Conservation (phyloP, 352 stramenopile species). For the Phytophthora ohioensis region DNA sequence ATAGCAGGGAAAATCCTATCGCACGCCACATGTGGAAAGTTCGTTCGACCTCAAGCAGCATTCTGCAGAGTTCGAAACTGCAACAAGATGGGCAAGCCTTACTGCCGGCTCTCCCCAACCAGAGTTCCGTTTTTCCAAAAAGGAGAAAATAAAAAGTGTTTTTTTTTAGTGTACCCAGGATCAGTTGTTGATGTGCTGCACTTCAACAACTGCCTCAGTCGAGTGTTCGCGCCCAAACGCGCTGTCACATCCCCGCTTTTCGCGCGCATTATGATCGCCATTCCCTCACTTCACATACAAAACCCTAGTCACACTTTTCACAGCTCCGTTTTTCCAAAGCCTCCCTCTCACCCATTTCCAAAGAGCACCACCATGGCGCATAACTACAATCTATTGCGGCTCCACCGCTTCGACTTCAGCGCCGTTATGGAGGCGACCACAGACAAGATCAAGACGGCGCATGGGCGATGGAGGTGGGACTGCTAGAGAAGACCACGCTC, state of each 20-base stretch:
- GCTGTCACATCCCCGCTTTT: constrained; percentile 1
- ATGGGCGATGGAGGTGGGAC: constrained; percentile 8
- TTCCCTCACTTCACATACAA: background rate
- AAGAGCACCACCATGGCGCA: constrained; percentile 4
- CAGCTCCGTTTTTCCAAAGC: background rate
- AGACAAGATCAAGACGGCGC: background rate
- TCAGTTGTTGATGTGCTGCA: too few species aligned
- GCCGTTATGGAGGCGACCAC: constrained; percentile 15
- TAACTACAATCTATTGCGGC: constrained; percentile 9
- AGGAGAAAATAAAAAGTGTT: too few species aligned
- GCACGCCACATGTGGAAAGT: too few species aligned
- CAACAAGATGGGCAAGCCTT: too few species aligned
- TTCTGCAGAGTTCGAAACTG: too few species aligned
- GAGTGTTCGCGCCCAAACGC: too few species aligned
- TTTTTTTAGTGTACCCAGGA: too few species aligned
- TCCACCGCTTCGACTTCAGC: constrained; percentile 10
- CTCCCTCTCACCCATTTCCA: constrained; percentile 10
- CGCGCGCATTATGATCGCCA: background rate
- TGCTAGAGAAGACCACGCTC: constrained; percentile 6
- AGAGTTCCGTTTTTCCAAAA: too few species aligned
- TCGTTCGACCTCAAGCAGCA: too few species aligned
- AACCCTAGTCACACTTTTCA: background rate
- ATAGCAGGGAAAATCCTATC: too few species aligned
- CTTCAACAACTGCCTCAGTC: too few species aligned
- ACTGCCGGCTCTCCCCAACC: too few species aligned